Percentiles rank a stretch among this genome's conserved stretches.
Conservation (phyloP, 1,284 basidiomycete genomes). For the Tremellales sp. region DNA sequence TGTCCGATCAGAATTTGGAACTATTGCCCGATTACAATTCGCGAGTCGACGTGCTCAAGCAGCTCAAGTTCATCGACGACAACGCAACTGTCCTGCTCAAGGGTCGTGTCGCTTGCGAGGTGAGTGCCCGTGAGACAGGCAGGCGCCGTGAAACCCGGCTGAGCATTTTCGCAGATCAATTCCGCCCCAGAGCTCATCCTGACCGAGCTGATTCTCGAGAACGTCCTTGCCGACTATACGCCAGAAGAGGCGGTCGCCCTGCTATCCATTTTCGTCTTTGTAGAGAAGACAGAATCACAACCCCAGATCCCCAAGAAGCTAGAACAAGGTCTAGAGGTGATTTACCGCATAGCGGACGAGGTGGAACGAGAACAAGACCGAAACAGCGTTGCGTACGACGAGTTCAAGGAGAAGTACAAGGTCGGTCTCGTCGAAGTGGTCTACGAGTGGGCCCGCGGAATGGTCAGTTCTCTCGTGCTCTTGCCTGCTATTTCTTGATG, state of each 20-base stretch:
- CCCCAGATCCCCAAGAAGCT: conserved; percentile 74
- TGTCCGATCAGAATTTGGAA: conserved; percentile 95
- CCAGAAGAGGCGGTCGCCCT: conserved; percentile 97
- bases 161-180: conserved; percentile 66
- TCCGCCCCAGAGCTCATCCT: conserved; percentile 92
- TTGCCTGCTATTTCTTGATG: not conserved
- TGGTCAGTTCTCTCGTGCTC: conserved; percentile 57
- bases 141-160: not conserved
- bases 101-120: conserved; percentile 96
- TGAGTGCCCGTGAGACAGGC: conserved; percentile 42
- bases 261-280: conserved; percentile 93
- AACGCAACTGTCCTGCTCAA: conserved; percentile 93
- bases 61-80: conserved; percentile 86
- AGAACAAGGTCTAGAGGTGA: conserved; percentile 64
- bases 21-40: conserved; percentile 96
- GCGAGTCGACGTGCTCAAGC: conserved; percentile 83
- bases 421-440: conserved; percentile 92
- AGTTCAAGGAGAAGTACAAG: conserved; percentile 69
- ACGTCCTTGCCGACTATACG: conserved; percentile 81
- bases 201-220: conserved; percentile 95
- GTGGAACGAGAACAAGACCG: conserved; percentile 73
- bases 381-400: conserved; percentile 73
- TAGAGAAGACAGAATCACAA: conserved; percentile 89
- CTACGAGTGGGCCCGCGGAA: conserved; percentile 98
- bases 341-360: conserved; percentile 75